These are phyloP conservation scores for Thelonectria blattea DNA, from an alignment of 2,329 filamentous ascomycete genomes.

Conservation along the genomic window DNA sequence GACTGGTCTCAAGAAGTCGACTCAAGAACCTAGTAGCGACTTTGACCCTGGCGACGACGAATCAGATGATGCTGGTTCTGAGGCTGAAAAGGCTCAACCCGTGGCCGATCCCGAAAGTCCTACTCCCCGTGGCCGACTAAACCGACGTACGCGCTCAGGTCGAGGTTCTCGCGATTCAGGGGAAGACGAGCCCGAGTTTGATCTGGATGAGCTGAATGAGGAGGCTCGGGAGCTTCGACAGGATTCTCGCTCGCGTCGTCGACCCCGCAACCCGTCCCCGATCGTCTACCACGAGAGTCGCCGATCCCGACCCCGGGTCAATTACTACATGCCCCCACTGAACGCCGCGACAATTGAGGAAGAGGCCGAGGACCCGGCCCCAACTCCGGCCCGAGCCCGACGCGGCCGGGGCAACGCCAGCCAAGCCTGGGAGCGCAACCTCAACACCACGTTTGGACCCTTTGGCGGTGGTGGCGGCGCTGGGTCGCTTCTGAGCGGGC, in stretches of 20 bases:
- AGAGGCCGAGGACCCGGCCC: constrained; percentile 69
- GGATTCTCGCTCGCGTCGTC: constrained; percentile 58
- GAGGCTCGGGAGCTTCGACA: constrained; percentile 68
- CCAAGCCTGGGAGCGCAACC: constrained; percentile 73
- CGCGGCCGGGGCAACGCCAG: constrained; percentile 67
- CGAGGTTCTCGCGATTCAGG: constrained; percentile 60
- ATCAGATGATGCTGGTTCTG: constrained; percentile 60
- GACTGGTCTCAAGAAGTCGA: constrained; percentile 50
- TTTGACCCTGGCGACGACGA: constrained; percentile 64
- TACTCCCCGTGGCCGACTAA: constrained; percentile 55
- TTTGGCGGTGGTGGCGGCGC: constrained; percentile 85
- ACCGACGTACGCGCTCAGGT: constrained; percentile 49
- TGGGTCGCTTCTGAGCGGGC: constrained; percentile 74
- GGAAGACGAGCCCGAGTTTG: constrained; percentile 64
- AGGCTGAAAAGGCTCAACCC: constrained; percentile 45
- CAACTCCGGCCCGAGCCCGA: constrained; percentile 72
- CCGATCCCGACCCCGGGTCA: constrained; percentile 66
- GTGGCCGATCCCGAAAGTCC: constrained; percentile 56
- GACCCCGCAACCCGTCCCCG: constrained; percentile 57
- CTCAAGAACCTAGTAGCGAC: constrained; percentile 64
- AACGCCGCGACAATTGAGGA: constrained; percentile 68
- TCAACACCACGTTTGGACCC: constrained; percentile 90
- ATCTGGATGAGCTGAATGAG: constrained; percentile 69
- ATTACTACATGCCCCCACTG: constrained; percentile 86
- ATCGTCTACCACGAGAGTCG: constrained; percentile 65